Percentiles rank a stretch among this genome's conserved stretches.
Evolutionary conservation across 106 monocot genomes (phyloP).

Genomic region (Dendrobium chrysotoxum): DNA sequence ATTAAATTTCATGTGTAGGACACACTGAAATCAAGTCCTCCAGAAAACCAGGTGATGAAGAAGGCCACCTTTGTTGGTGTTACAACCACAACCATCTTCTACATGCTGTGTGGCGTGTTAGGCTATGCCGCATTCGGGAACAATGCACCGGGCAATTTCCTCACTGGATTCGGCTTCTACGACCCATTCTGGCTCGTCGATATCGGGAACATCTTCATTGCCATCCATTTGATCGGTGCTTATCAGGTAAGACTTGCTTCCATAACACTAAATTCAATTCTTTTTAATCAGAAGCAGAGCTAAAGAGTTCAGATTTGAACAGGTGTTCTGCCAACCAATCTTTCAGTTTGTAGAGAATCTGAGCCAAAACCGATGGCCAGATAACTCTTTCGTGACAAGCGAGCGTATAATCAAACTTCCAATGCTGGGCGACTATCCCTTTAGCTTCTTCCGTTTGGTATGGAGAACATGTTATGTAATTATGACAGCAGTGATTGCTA

Average conservation of each 20-base stretch:
- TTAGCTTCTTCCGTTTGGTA: constrained; percentile 21
- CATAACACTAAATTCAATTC: neutral
- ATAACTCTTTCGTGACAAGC: constrained; percentile 6
- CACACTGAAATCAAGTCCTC: constrained; percentile 57
- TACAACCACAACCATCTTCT: constrained; percentile 64
- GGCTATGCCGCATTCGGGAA: constrained; percentile 93
- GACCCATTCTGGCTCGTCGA: constrained; percentile 79
- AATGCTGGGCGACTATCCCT: constrained; percentile 9
- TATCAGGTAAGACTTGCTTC: constrained; percentile 55
- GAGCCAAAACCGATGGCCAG: neutral
- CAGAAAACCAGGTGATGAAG: constrained; percentile 77
- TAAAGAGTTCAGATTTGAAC: neutral
- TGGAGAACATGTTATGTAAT: constrained; percentile 28
- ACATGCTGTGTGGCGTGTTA: constrained; percentile 84
- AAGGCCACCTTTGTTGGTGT: constrained; percentile 55
- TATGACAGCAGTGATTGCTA: constrained; percentile 24
- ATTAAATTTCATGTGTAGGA: constrained; percentile 26
- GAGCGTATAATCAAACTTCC: constrained; percentile 13
- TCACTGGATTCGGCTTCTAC: constrained; percentile 96
- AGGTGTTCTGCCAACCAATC: constrained; percentile 31
- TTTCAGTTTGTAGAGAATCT: constrained; percentile 26
- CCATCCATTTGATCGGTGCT: constrained; percentile 80
- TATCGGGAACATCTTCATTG: constrained; percentile 60
- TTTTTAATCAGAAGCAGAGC: neutral
- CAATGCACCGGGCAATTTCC: constrained; percentile 73